phyloP scores from a whole-genome alignment of 768 basidiomycete species.

The Trametopsis cervina region DNA sequence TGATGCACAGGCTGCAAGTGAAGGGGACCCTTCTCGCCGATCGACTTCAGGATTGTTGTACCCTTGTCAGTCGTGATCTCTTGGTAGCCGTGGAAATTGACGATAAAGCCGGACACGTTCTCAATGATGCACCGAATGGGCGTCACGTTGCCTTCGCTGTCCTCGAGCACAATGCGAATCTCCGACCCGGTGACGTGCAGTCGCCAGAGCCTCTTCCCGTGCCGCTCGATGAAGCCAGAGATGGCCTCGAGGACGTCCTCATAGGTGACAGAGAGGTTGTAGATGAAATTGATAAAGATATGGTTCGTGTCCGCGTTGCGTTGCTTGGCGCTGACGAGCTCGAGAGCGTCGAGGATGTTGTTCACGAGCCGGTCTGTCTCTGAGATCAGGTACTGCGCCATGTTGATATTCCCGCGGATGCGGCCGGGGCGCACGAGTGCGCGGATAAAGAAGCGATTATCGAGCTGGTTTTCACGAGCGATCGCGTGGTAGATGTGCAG shows the following conservation, averaged over 20 bases:
- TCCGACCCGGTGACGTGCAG: constrained; percentile 97
- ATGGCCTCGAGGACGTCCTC: constrained; percentile 96
- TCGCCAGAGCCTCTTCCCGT: constrained; percentile 97
- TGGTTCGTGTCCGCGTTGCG: constrained; percentile 96
- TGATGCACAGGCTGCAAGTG: constrained; percentile 94
- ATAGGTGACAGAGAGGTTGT: constrained; percentile 91
- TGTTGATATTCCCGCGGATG: constrained; percentile 85
- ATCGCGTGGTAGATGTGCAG: constrained; percentile 97
- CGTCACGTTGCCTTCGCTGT: constrained; percentile 88
- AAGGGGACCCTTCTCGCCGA: constrained; percentile 94
- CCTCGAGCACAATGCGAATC: constrained; percentile 92
- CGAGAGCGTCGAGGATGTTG: constrained; percentile 87
- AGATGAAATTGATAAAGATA: constrained; percentile 98
- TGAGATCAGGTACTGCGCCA: constrained; percentile 96
- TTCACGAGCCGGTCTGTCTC: constrained; percentile 97
- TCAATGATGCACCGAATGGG: constrained; percentile 98
- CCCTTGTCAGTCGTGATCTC: constrained; percentile 97
- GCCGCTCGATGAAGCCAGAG: constrained; percentile 98
- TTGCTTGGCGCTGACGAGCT: constrained; percentile 85
- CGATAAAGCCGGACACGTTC: constrained; percentile 97
- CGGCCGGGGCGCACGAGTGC: constrained; percentile 95
- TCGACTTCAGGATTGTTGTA: constrained; percentile 92
- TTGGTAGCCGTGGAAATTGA: constrained; percentile 97
- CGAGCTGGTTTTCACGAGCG: constrained; percentile 94
- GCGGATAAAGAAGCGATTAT: constrained; percentile 96